Percentiles rank a stretch among this genome's conserved stretches.
phyloP scores from a whole-genome alignment of 2,329 filamentous ascomycete genomes.

The Hypoxylon sp. region DNA sequence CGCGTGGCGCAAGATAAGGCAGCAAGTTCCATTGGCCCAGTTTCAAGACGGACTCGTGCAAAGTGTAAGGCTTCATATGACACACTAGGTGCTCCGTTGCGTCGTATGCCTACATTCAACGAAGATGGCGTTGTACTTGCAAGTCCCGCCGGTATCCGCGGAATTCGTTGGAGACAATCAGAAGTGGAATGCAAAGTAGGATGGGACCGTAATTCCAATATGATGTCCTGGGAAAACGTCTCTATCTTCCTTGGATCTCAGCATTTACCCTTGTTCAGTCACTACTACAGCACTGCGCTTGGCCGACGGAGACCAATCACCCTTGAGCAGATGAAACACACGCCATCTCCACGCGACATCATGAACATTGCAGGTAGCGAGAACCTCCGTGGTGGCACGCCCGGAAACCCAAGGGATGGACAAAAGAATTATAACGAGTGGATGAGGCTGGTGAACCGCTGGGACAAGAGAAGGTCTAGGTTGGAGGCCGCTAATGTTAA shows the following conservation, averaged over 20 bases:
- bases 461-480: not conserved
- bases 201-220: no score
- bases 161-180: slow-evolving; percentile 18
- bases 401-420: no score
- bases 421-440: not conserved
- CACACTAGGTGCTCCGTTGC: not conserved
- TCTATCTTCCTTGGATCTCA: not conserved
- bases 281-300: not conserved
- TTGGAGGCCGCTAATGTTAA: not conserved
- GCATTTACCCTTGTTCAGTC: not conserved
- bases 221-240: slow-evolving; percentile 11
- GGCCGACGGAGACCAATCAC: not conserved
- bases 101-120: slow-evolving; percentile 6
- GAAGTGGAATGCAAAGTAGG: slow-evolving; percentile 8
- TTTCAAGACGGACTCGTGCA: slow-evolving; percentile 29
- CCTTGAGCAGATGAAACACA: not conserved
- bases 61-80: not conserved
- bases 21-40: not conserved
- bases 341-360: slow-evolving; percentile 1
- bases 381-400: not conserved
- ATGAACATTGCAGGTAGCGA: not conserved
- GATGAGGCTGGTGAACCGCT: not conserved
- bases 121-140: slow-evolving; percentile 14
- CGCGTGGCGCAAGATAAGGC: slow-evolving; percentile 12
- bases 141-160: accelerated